A percentile compares a stretch with the other conserved stretches of the same genome.
Conservation (phyloP, 805 yeast genomes). For the Isabelozyma rhagii region DNA sequence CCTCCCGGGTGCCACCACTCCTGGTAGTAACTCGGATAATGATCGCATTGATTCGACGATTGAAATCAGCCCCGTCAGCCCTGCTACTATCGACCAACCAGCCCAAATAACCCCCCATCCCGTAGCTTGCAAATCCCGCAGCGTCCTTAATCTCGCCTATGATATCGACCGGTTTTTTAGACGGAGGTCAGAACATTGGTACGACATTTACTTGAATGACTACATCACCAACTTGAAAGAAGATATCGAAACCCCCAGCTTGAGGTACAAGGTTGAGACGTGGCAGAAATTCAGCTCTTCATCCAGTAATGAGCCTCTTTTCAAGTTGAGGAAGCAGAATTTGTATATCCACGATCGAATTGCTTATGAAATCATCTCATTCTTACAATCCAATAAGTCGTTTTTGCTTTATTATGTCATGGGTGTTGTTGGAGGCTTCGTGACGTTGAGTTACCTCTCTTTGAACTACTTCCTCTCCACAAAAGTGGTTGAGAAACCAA, state of each 20-base stretch:
- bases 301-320: not conserved
- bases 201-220: not conserved
- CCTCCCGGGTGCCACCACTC: not conserved
- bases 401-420: not conserved
- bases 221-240: not conserved
- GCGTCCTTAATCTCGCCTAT: not conserved
- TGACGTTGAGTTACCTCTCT: not conserved
- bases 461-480: not conserved
- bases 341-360: constrained; percentile 1
- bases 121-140: not conserved
- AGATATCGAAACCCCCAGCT: constrained; percentile 1
- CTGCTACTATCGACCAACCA: not conserved
- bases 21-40: not conserved
- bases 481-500: not conserved
- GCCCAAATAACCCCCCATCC: not conserved
- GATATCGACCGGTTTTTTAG: not conserved
- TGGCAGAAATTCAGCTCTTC: not conserved
- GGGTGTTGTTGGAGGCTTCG: not conserved
- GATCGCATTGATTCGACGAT: constrained; percentile 1
- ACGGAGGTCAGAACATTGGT: not conserved
- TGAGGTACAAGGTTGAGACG: not conserved
- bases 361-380: not conserved
- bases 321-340: not conserved
- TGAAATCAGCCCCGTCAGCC: not conserved
- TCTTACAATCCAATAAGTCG: not conserved